A percentile compares a stretch with the other conserved stretches of the same genome.
Conservation (phyloP, 2,329 filamentous ascomycete species). For the Triangularia verruculosa region DNA sequence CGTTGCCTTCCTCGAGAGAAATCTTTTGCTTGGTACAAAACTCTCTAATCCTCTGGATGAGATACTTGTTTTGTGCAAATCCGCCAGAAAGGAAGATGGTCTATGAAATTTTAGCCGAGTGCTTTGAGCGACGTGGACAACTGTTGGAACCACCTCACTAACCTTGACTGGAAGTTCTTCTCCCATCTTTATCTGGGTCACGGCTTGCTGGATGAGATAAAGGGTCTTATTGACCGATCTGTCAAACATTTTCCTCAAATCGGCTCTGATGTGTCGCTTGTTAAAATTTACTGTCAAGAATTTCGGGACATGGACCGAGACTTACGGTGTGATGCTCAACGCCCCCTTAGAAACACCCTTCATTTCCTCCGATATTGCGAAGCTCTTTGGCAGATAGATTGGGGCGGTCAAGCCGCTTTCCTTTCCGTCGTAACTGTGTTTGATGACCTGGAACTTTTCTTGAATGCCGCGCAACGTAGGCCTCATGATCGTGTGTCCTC, state of each 20-base stretch:
- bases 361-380: slow-evolving; percentile 17
- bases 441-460: slow-evolving; percentile 28
- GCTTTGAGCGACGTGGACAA: neutral
- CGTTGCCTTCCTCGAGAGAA: slow-evolving; percentile 24
- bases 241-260: slow-evolving; percentile 26
- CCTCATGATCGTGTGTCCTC: slow-evolving; percentile 29
- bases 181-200: slow-evolving; percentile 17
- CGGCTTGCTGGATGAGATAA: slow-evolving; percentile 23
- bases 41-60: slow-evolving; percentile 21
- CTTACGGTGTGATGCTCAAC: slow-evolving; percentile 21
- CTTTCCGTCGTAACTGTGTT: slow-evolving; percentile 27
- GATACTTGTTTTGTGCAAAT: slow-evolving; percentile 26
- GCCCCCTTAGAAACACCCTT: slow-evolving; percentile 21
- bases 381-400: slow-evolving; percentile 15
- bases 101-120: slow-evolving; percentile 3
- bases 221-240: slow-evolving; percentile 27
- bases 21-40: slow-evolving; percentile 22
- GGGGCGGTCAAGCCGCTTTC: slow-evolving; percentile 16
- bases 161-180: slow-evolving; percentile 25
- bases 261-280: slow-evolving; percentile 11
- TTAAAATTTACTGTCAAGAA: neutral
- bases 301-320: neutral
- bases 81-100: slow-evolving; percentile 30
- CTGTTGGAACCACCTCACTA: neutral
- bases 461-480: slow-evolving; percentile 26